phyloP scores from a whole-genome alignment of 2,329 filamentous ascomycete species.

The Aureobasidium sp. region DNA sequence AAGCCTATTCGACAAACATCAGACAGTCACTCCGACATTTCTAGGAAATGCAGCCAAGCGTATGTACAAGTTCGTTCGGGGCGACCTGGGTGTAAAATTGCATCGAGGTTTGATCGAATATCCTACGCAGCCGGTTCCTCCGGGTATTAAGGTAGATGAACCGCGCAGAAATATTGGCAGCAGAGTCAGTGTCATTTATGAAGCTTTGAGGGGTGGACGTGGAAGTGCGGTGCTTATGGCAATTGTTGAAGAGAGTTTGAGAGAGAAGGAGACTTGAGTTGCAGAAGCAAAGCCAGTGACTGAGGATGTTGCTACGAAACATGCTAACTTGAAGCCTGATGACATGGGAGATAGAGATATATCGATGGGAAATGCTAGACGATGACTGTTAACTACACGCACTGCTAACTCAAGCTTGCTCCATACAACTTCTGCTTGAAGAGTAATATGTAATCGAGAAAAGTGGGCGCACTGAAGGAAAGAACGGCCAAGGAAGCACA shows the following conservation, averaged over 20 bases:
- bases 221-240: conserved; percentile 15
- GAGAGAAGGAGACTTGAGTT: neutral
- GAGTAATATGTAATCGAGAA: neutral
- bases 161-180: conserved; percentile 17
- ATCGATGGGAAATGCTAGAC: neutral
- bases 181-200: conserved; percentile 19
- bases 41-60: conserved; percentile 16
- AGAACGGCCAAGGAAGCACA: neutral
- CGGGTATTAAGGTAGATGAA: neutral
- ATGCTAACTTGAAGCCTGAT: neutral
- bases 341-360: neutral
- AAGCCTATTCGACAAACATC: neutral
- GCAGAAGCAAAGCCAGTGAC: neutral
- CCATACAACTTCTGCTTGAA: neutral
- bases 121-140: conserved; percentile 13
- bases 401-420: neutral
- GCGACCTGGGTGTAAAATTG: conserved; percentile 15
- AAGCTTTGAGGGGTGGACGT: conserved; percentile 18
- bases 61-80: conserved; percentile 19
- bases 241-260: neutral
- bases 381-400: neutral
- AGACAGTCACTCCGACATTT: neutral
- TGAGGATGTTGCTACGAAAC: neutral
- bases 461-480: neutral
- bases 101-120: conserved; percentile 20